Percentiles rank a stretch among this genome's conserved stretches.
Conservation (phyloP, 495 filamentous ascomycete species). For the Oleoguttula mirabilis region DNA sequence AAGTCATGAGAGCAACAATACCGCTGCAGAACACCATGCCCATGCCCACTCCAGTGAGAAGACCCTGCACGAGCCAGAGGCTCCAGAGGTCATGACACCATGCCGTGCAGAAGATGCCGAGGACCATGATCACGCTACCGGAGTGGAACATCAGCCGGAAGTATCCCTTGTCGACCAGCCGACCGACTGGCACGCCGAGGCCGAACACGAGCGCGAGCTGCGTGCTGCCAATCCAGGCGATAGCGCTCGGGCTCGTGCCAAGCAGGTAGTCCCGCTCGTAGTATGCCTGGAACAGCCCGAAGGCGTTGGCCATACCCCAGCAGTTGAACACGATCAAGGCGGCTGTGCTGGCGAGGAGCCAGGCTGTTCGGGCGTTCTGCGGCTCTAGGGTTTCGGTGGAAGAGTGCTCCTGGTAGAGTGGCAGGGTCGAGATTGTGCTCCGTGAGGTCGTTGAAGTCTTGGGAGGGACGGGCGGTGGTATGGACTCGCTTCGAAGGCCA, state of each 20-base stretch:
- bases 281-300: conserved; percentile 28
- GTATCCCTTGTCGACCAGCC: conserved; percentile 26
- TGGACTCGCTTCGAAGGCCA: neutral
- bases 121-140: conserved; percentile 16
- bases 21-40: conserved; percentile 20
- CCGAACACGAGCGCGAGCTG: conserved; percentile 27
- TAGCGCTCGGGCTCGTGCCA: conserved; percentile 18
- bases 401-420: neutral
- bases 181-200: conserved; percentile 24
- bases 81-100: conserved; percentile 10
- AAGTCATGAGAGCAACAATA: conserved; percentile 17
- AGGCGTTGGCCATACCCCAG: conserved; percentile 20
- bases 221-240: conserved; percentile 28
- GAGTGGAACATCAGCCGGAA: conserved; percentile 23
- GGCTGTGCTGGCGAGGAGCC: conserved; percentile 12
- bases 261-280: conserved; percentile 20
- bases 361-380: conserved; percentile 15
- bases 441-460: neutral
- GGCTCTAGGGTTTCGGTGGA: neutral
- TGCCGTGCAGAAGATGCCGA: conserved; percentile 16
- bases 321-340: conserved; percentile 18
- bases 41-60: conserved; percentile 20
- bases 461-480: neutral
- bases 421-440: too few relatives aligned
- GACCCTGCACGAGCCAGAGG: conserved; percentile 23